Evolutionary conservation across 768 basidiomycete genomes (phyloP), one percentile per base, ranked within the genome.

Genomic region (Dentipellis fragilis): DNA sequence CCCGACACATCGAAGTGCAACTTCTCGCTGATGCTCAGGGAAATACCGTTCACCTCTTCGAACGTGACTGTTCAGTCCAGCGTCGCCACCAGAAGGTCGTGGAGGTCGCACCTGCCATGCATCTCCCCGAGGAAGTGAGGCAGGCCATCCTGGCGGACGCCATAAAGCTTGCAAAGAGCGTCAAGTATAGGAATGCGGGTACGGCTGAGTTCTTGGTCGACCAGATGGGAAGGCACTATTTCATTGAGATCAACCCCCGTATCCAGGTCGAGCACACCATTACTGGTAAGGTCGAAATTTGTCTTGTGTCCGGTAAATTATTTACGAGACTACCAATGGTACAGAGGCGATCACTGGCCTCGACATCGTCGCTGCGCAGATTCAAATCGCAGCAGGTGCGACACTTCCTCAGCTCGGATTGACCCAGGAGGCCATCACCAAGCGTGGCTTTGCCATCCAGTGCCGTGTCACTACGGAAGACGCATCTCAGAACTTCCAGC

Each of bases 191-290:
- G 61, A 97, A 96, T 70, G 96, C 96, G 52, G 95, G 96, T 61
- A 98, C 96, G 39, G 93, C 92, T 22, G 96, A 99, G 73, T 99
- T 98, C 77, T 77, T 99, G 71, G 93, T 98, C 59, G 96, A 98
- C 71, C 89, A 93, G 68, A 83, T 88, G 77, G 93, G 91, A 64
- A 80, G 93, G 63, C 93, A 96, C 72, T 98, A 98, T 73, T 98
- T 99, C 75, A 98, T 99, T 66, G 96, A 99, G 73, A 97, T 99
- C 64, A 97, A 97, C 72, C 93, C 96, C 34, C 93, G 96, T 74
- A 97, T 99, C 65, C 96, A 99, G 71, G 96, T 99, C 72, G 96
- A 98, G 68, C 96, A 98, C 72, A 98, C 96, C 55, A 97, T 98
- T 69, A 97, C 96, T 58, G 93, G 93, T 91, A 62, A 52, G 74